phyloP scores from a whole-genome alignment of 345 rosid species.

The Citrus medica region DNA sequence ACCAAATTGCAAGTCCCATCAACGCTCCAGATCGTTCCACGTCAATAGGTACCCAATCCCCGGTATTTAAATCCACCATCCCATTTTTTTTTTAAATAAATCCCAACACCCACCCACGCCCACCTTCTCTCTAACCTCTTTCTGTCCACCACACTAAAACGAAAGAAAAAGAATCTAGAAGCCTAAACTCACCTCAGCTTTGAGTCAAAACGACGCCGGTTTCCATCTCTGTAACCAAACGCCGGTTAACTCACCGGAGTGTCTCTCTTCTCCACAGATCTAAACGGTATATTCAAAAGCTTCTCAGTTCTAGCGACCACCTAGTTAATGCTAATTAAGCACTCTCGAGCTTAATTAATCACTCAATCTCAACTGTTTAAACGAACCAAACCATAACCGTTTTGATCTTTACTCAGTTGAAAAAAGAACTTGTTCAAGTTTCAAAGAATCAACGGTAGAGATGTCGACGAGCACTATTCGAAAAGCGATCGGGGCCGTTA shows the following conservation, averaged over 20 bases:
- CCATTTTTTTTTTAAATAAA: fast-evolving
- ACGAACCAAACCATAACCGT: conserved; percentile 4
- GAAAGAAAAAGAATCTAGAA: conserved; percentile 11
- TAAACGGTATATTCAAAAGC: conserved; percentile 16
- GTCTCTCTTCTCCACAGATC: conserved; percentile 23
- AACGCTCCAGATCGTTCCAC: conserved; percentile 8
- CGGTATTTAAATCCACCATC: neutral
- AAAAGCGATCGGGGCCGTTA: conserved; percentile 80
- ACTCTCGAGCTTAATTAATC: neutral
- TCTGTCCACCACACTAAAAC: neutral
- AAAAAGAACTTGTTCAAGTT: neutral
- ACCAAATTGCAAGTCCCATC: conserved; percentile 12
- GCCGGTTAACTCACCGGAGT: conserved; percentile 1
- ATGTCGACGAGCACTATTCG: conserved; percentile 77
- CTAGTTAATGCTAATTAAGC: neutral
- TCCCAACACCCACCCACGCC: neutral
- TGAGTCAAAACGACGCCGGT: conserved; percentile 3
- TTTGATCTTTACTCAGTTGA: neutral
- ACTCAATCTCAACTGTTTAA: neutral
- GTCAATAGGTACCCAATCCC: conserved; percentile 8
- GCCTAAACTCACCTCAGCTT: neutral
- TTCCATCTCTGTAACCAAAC: conserved; percentile 6
- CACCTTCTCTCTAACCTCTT: neutral
- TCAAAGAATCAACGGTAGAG: conserved; percentile 14
- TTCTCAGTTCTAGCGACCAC: neutral